Evolutionary conservation across 176 grass and related monocot genomes (phyloP), one percentile per base, ranked within the genome.

Genomic region (Areca catechu): DNA sequence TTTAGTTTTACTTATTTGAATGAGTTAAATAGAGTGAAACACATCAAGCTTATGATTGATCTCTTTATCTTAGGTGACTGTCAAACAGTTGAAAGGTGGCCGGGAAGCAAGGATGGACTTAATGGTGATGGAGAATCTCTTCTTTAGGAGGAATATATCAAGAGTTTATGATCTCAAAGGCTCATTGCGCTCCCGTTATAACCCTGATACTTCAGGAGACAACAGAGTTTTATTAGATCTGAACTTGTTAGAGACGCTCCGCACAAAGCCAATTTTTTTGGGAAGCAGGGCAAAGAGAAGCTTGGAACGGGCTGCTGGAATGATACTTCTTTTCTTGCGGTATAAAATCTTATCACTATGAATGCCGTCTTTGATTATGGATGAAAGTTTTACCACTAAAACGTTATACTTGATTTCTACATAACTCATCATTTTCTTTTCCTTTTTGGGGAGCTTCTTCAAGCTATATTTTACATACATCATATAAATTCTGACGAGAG

Each of bases 111-210:
- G 84, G 70, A 95, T 95, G 73, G 83, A 96, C 76, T 51, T 96
- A 16, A 90, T 96, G 86, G 80, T 90, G 28, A 96, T 90, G 86
- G 91, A 96, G 80, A 96, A 96, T 58, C 61, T 96, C 59, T 84
- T 87, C 65, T 96, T 81, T 71, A 79, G 77, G 56, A 76, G 69
- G 73, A 72, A 65, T 52, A 75, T 96, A 82, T 87, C 92, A 16
- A 78, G 71, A 67, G 58, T 90, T 58, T 90, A 96, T 90, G 92
- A 96, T 82, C 74, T 96, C 21, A 96, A 96, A 62, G 92, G 92
- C 53, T 90, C 92, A 2, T 24, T 80, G 21, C 77, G 86, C 47
- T 96, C 86, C 23, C 82, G 92, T 28, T 96, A 96, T 60, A 87
- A 90, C 73, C 72, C 77, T 72, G 83, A 88, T 79, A 79, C 80